phyloP scores from a whole-genome alignment of 805 yeast genomes.

The Schwanniomyces occidentalis region DNA sequence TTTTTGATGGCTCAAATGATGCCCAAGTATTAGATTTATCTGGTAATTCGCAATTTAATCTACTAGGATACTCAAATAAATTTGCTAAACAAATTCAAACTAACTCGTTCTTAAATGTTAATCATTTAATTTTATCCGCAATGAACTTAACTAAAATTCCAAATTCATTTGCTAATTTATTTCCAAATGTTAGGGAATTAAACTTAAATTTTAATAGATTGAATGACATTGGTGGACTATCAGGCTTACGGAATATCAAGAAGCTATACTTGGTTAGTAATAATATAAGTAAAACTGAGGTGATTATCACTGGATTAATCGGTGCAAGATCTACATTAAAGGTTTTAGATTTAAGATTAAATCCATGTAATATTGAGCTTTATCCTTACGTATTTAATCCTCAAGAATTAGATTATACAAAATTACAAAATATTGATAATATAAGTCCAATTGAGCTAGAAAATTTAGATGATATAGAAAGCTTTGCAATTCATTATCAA shows the following conservation, averaged over 20 bases:
- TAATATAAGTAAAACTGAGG: slow-evolving; percentile 34
- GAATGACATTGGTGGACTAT: slow-evolving; percentile 31
- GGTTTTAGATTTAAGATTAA: slow-evolving; percentile 49
- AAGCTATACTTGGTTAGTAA: slow-evolving; percentile 49
- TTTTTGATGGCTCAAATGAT: slow-evolving; percentile 20
- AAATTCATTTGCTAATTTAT: slow-evolving; percentile 29
- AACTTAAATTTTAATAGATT: slow-evolving; percentile 53
- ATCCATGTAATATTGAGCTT: slow-evolving; percentile 46
- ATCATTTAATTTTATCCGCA: slow-evolving; percentile 46
- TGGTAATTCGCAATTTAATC: slow-evolving; percentile 28
- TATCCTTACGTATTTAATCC: slow-evolving; percentile 58
- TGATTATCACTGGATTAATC: slow-evolving; percentile 30
- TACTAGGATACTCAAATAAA: slow-evolving; percentile 7
- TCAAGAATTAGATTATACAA: slow-evolving; percentile 31
- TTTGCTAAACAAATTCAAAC: background rate
- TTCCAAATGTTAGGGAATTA: slow-evolving; percentile 49
- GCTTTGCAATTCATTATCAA: slow-evolving; percentile 48
- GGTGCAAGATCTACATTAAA: slow-evolving; percentile 32
- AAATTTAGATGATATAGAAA: slow-evolving; percentile 52
- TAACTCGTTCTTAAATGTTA: slow-evolving; percentile 35
- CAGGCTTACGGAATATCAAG: slow-evolving; percentile 32
- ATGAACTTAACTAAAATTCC: slow-evolving; percentile 45
- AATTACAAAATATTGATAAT: slow-evolving; percentile 10
- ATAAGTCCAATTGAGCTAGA: slow-evolving; percentile 44
- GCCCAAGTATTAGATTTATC: slow-evolving; percentile 40